Evolutionary conservation across 1,284 basidiomycete genomes (phyloP), one percentile per base, ranked within the genome.

Genomic region (Leccinum pseudoinsigne): DNA sequence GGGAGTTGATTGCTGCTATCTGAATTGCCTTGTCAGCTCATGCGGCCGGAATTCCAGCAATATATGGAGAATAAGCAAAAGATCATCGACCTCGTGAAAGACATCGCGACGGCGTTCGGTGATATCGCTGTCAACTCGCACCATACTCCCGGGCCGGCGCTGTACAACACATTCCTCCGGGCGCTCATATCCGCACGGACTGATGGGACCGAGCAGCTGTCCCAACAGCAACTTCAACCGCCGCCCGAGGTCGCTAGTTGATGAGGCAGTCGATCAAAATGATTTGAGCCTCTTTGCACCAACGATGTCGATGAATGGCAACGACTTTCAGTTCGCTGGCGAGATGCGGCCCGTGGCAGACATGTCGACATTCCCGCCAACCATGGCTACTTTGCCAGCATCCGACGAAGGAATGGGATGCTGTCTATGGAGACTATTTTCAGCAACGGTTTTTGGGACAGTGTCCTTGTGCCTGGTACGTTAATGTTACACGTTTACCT

Each of bases 141-240:
- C 9, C 94, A 97, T 72, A 94, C 94, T 1, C 34, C 34, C 34
- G 34, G 34, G 34, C 93, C 93, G 1, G 88, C 91, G 5, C 81
- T 97, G 60, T 97, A 97, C 79, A 89, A 90, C 69, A 83, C 86
- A 14, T 95, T 97, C 81, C 82, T 97, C 26, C 88, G 90, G 6
- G 92, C 92, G 11, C 85, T 94, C 26, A 84, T 90, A 63, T 83
- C 85, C 6, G 86, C 85, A 21, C 86, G 86, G 67, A 78, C 82
- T 26, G 84, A 88, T 55, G 72, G 64, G 50, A 71, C 67, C 7
- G 69, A 71, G 36, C 72, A 71, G 11, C 66, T 69, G 9, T 50
- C 45, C 1, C 70, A 61, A 6, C 63, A 57, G 9, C 69, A 64
- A 14, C 38, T 59, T n/a, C 73, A 74, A 47, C 57, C 57, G 26